phyloP scores from a whole-genome alignment of 2,329 filamentous ascomycete species.

The Zasmidium cellare region DNA sequence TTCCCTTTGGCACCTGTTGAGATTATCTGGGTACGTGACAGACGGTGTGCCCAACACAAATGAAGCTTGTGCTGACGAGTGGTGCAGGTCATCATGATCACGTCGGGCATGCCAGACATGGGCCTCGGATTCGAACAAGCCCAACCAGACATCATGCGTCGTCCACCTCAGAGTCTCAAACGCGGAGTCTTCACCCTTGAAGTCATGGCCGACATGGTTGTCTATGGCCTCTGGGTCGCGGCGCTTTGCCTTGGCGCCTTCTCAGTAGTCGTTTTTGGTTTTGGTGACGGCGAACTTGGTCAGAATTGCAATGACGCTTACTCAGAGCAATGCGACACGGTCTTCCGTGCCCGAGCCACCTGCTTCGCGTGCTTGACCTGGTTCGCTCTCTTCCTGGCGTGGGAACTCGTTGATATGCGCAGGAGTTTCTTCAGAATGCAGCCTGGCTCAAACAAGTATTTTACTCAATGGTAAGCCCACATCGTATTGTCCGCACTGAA shows the following conservation, averaged over 20 bases:
- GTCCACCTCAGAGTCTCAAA: conserved; percentile 71
- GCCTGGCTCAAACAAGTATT: conserved; percentile 58
- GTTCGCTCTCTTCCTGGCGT: conserved; percentile 74
- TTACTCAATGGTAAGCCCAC: conserved; percentile 64
- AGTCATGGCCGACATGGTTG: conserved; percentile 74
- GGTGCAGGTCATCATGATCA: conserved; percentile 86
- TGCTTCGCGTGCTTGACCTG: conserved; percentile 74
- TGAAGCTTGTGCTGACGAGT: too few relatives aligned
- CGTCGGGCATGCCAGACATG: conserved; percentile 83
- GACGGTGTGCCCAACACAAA: too few relatives aligned
- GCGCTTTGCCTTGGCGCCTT: conserved; percentile 62
- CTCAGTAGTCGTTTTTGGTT: conserved; percentile 63
- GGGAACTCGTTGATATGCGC: conserved; percentile 74
- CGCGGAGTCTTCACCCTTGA: conserved; percentile 75
- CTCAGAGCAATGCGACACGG: conserved; percentile 56
- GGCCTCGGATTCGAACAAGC: conserved; percentile 79
- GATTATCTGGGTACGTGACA: conserved; percentile 68
- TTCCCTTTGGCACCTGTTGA: conserved; percentile 84
- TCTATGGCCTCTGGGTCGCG: conserved; percentile 78
- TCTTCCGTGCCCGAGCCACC: conserved; percentile 71
- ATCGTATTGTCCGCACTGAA: too few relatives aligned
- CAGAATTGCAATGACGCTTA: conserved; percentile 61
- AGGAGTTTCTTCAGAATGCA: conserved; percentile 75
- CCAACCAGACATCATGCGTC: conserved; percentile 72
- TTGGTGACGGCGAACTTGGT: conserved; percentile 54